Conservation (phyloP, 106 monocot genomes). For the Chionographis japonica region DNA sequence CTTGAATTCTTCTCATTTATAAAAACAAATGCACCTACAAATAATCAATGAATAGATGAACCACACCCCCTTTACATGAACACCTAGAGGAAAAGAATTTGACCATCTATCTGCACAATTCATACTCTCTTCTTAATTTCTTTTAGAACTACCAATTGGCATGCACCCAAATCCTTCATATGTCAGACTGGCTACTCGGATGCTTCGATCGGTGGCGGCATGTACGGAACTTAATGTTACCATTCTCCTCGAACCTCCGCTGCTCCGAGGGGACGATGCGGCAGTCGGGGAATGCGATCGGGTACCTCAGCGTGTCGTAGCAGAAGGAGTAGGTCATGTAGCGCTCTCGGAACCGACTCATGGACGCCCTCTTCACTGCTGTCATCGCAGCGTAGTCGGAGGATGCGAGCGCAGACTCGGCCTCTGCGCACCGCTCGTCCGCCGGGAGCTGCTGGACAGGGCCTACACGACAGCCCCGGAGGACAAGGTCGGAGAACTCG, state of each 20-base stretch:
- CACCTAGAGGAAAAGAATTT: no score
- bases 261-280: slow-evolving; percentile 18
- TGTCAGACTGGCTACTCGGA: no score
- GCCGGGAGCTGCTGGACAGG: slow-evolving; percentile 22
- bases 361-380: slow-evolving; percentile 17
- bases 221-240: slow-evolving; percentile 16
- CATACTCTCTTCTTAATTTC: no score
- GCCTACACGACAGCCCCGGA: slow-evolving; percentile 25
- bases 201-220: no score
- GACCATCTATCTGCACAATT: no score
- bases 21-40: no score
- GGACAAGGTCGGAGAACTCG: slow-evolving; percentile 37
- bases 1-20: no score
- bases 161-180: no score
- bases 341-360: slow-evolving; percentile 27
- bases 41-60: no score
- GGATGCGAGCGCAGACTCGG: slow-evolving; percentile 14
- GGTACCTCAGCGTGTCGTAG: slow-evolving; percentile 36
- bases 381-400: slow-evolving; percentile 29
- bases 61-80: no score
- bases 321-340: slow-evolving; percentile 49
- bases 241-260: slow-evolving; percentile 32
- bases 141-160: no score
- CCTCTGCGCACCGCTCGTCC: slow-evolving; percentile 10
- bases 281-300: slow-evolving; percentile 36